These are phyloP conservation scores for Eurotiales sp. DNA, from an alignment of 2,329 filamentous ascomycete genomes.

Conservation along the genomic window DNA sequence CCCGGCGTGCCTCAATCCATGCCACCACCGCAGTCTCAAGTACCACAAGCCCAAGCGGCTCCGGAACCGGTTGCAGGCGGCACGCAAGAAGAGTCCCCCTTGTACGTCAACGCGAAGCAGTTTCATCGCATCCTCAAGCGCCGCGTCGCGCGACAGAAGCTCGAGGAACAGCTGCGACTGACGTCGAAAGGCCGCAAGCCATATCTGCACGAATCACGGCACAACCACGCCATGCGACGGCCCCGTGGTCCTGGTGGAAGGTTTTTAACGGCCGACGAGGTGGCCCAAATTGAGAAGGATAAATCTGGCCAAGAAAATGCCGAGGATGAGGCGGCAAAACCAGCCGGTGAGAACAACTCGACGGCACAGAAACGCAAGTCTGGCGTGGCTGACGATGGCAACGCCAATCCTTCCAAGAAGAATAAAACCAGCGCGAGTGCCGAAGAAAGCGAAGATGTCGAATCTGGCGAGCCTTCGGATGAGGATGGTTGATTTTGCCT, in stretches of 20 bases:
- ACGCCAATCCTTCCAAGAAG: slow-evolving; percentile 45
- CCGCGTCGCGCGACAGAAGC: slow-evolving; percentile 83
- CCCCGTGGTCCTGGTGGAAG: slow-evolving; percentile 90
- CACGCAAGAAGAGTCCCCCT: slow-evolving; percentile 76
- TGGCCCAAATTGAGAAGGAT: slow-evolving; percentile 77
- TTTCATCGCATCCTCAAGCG: slow-evolving; percentile 97
- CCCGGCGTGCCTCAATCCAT: slow-evolving; percentile 50
- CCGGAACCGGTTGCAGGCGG: slow-evolving; percentile 71
- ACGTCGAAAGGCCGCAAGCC: slow-evolving; percentile 96
- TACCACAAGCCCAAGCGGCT: slow-evolving; percentile 67
- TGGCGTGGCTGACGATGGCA: slow-evolving; percentile 41
- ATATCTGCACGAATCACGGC: slow-evolving; percentile 93
- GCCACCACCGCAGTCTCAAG: slow-evolving; percentile 53
- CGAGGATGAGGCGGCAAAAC: slow-evolving; percentile 26
- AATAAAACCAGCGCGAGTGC: slow-evolving; percentile 48
- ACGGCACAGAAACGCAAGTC: slow-evolving; percentile 51
- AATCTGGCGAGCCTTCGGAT: slow-evolving; percentile 45
- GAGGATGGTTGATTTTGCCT: slow-evolving; percentile 41
- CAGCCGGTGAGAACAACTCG: slow-evolving; percentile 30
- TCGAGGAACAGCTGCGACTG: slow-evolving; percentile 86
- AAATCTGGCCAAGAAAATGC: slow-evolving; percentile 36
- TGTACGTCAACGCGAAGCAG: slow-evolving; percentile 98
- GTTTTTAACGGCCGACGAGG: slow-evolving; percentile 94
- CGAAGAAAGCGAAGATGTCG: slow-evolving; percentile 50
- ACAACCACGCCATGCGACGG: slow-evolving; percentile 96